Evolutionary conservation across 1,284 basidiomycete genomes (phyloP).

Genomic region (Fomitiporia mediterranea): DNA sequence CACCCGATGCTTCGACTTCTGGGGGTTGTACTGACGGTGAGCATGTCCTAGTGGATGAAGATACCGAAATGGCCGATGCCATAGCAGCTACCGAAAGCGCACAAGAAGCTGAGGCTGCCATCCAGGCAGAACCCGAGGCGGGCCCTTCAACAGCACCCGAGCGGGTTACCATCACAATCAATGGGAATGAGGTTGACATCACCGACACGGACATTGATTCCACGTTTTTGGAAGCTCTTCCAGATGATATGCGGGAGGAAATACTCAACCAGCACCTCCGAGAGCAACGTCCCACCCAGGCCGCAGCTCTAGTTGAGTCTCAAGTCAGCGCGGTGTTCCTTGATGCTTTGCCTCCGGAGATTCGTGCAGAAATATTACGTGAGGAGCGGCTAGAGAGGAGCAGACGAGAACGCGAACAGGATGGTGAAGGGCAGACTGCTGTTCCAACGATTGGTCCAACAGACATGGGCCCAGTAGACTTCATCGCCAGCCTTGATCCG

Average conservation of each 20-base stretch:
- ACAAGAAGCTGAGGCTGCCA: slow-evolving; percentile 22
- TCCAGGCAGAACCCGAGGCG: slow-evolving; percentile 20
- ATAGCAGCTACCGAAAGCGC: neutral
- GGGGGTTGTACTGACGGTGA: too few species aligned
- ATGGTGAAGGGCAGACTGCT: slow-evolving; percentile 31
- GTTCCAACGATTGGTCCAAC: slow-evolving; percentile 36
- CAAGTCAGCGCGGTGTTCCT: slow-evolving; percentile 95
- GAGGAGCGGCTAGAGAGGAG: slow-evolving; percentile 85
- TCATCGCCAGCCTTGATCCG: slow-evolving; percentile 85
- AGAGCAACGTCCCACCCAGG: slow-evolving; percentile 75
- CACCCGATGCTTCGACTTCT: neutral
- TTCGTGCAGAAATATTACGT: slow-evolving; percentile 94
- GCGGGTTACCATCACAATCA: slow-evolving; percentile 81
- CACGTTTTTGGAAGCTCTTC: slow-evolving; percentile 94
- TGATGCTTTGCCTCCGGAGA: slow-evolving; percentile 92
- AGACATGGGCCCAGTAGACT: slow-evolving; percentile 82
- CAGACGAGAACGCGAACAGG: slow-evolving; percentile 50
- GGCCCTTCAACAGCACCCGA: slow-evolving; percentile 37
- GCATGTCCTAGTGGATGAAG: slow-evolving; percentile 11
- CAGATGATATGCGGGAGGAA: slow-evolving; percentile 98
- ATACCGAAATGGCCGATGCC: slow-evolving; percentile 22
- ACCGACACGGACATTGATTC: slow-evolving; percentile 99
- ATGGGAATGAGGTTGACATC: slow-evolving; percentile 94
- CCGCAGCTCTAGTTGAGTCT: slow-evolving; percentile 73
- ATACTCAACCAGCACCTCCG: slow-evolving; percentile 96